Percentiles rank a stretch among this genome's conserved stretches.
Conservation (phyloP, 2,329 filamentous ascomycete species). For the Fonsecaea monophora region DNA sequence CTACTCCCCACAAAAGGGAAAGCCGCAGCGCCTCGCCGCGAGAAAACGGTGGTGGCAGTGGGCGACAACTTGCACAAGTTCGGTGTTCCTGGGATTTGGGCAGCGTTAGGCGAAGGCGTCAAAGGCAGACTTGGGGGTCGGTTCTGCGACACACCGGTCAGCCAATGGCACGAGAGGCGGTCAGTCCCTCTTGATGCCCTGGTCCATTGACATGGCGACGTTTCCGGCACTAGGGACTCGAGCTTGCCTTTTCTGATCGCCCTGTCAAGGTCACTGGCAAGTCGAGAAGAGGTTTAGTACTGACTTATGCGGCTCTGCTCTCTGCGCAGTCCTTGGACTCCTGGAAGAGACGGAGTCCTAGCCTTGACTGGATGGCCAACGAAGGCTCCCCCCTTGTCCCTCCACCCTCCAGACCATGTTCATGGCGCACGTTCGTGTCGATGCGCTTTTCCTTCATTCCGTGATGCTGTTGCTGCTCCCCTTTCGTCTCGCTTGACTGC, state of each 20-base stretch:
- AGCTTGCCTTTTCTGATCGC: neutral
- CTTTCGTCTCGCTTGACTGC: slow-evolving; percentile 20
- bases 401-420: neutral
- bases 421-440: slow-evolving; percentile 7
- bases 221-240: neutral
- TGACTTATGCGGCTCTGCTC: slow-evolving; percentile 16
- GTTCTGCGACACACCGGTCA: slow-evolving; percentile 6
- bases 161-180: neutral
- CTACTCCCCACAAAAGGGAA: neutral
- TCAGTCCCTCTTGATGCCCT: neutral
- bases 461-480: slow-evolving; percentile 12
- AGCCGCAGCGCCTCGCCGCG: slow-evolving; percentile 1
- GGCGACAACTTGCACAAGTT: neutral
- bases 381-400: neutral
- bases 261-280: neutral
- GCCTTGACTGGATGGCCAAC: neutral
- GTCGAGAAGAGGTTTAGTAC: neutral
- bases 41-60: slow-evolving; percentile 6
- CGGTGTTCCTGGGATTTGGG: slow-evolving; percentile 2
- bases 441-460: neutral
- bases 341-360: neutral
- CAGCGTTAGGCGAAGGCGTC: slow-evolving; percentile 7
- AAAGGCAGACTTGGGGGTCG: slow-evolving; percentile 10
- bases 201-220: slow-evolving; percentile 8
- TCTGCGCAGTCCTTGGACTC: neutral